Conservation (phyloP, 345 rosid genomes). For the Gossypium bickii region DNA sequence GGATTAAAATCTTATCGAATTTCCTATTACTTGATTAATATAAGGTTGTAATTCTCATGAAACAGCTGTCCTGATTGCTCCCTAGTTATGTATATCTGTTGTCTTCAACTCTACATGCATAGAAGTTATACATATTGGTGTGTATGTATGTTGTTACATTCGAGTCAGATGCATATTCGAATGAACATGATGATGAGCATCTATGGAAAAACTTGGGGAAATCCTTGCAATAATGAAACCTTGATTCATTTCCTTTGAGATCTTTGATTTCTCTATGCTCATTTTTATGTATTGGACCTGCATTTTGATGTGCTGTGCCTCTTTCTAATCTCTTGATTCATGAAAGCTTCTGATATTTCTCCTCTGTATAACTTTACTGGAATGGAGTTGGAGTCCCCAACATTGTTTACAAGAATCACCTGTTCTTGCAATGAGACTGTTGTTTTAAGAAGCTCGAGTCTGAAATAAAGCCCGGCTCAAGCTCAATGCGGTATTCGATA, state of each 20-base stretch:
- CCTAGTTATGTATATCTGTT: background rate
- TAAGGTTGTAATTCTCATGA: background rate
- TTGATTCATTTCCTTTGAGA: background rate
- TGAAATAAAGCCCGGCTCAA: background rate
- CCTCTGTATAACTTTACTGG: background rate
- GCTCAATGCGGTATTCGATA: too few species aligned
- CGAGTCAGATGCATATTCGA: too few species aligned
- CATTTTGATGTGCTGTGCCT: background rate
- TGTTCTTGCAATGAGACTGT: background rate
- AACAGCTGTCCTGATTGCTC: background rate
- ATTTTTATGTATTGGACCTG: background rate
- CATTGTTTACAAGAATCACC: background rate
- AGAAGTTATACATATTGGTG: background rate
- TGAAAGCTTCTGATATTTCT: background rate
- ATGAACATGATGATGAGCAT: background rate
- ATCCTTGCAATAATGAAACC: background rate
- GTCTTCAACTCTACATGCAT: background rate
- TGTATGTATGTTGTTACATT: background rate
- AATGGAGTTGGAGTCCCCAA: background rate
- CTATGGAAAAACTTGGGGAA: background rate
- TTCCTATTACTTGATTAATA: background rate
- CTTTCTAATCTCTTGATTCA: background rate
- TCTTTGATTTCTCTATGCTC: background rate
- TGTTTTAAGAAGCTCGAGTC: background rate
- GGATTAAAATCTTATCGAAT: background rate